phyloP scores from a whole-genome alignment of 1,139 yeast genomes.

The Blastobotrys persicus region DNA sequence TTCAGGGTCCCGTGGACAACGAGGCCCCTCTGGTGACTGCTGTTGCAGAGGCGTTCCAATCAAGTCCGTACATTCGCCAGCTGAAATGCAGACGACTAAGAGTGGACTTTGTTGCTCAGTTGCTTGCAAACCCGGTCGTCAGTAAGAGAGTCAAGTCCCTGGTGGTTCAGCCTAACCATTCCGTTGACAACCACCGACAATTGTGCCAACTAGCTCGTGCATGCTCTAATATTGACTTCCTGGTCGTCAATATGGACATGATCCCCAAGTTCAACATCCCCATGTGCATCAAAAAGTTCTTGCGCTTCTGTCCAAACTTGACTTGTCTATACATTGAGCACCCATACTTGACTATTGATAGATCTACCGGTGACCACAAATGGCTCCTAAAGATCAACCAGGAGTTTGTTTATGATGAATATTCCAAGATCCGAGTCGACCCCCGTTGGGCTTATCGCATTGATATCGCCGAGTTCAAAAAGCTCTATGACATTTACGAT shows the following conservation, averaged over 20 bases:
- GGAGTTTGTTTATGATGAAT: slow-evolving; percentile 14
- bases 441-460: slow-evolving; percentile 12
- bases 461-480: slow-evolving; percentile 14
- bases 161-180: slow-evolving; percentile 16
- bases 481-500: slow-evolving; percentile 6
- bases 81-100: slow-evolving; percentile 17
- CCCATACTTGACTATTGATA: background rate
- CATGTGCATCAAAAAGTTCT: slow-evolving; percentile 13
- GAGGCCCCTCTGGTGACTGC: slow-evolving; percentile 14
- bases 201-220: slow-evolving; percentile 14
- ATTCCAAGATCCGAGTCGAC: slow-evolving; percentile 15
- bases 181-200: slow-evolving; percentile 10
- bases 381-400: slow-evolving; percentile 8
- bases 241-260: slow-evolving; percentile 13
- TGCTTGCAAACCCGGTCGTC: slow-evolving; percentile 7
- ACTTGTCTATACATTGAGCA: slow-evolving; percentile 16
- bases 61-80: slow-evolving; percentile 15
- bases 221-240: slow-evolving; percentile 8
- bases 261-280: slow-evolving; percentile 12
- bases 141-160: slow-evolving; percentile 8
- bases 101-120: slow-evolving; percentile 16
- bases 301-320: slow-evolving; percentile 12
- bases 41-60: slow-evolving; percentile 12
- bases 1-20: slow-evolving; percentile 19
- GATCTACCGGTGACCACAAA: background rate